Evolutionary conservation across 345 rosid genomes (phyloP), one percentile per base, ranked within the genome.

Genomic region (Salix udensis): DNA sequence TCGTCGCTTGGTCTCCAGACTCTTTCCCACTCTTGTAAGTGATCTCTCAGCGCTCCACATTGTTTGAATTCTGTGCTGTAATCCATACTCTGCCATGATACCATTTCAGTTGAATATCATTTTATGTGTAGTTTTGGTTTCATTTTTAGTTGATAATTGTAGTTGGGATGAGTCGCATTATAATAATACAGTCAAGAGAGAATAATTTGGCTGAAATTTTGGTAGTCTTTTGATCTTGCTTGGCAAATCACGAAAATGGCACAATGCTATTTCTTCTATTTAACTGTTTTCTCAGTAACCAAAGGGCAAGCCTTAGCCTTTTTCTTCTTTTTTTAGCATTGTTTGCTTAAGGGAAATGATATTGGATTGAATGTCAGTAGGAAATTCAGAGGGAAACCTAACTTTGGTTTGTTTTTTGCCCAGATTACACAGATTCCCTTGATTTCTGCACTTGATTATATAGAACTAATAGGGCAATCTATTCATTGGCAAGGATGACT

Each of bases 401-500:
- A 58, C 42, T 4, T 44, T 3, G 36, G 16, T 74, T 24, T 77
- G n/a, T 44, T 77, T 24, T 55, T 44, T 71, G 44, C 16, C 34
- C n/a, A 58, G 7, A 18, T 65, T 55, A 13, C 55, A 58, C 15
- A 46, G 39, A 52, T 68, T 39, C 1, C 50, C 30, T 3, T 37
- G 58, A 44, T 58, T 36, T 62, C 50, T 30, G 42, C 8, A 9
- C 23, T 26, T 50, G 37, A 3, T 11, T 42, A 10, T 52, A 48
- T 23, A 19, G 75, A n/a, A 37, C 42, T 23, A 37, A 23, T 31
- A 76, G 78, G 60, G 19, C 44, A 52, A 68, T 70, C 58, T 46
- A 39, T 61, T 71, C 46, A 60, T 60, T 48, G 34, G 72, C 68
- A 76, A 67, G 40, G 44, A 76, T 79, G 82, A 13, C 58, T 6